Percentiles rank a stretch among this genome's conserved stretches.
Conservation (phyloP, 805 yeast species). For the Starmerella geochares region DNA sequence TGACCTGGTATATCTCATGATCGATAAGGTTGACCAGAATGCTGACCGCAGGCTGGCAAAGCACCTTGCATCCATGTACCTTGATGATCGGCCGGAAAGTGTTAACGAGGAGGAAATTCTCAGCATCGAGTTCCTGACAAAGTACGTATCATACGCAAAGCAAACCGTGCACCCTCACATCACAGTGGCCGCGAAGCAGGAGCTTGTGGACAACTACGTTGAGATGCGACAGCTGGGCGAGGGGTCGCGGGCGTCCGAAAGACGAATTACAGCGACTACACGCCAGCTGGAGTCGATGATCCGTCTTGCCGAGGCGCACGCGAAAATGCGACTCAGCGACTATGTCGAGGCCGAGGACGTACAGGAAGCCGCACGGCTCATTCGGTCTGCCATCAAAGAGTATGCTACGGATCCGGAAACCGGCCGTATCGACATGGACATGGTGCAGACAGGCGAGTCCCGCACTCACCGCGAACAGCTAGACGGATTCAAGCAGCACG, state of each 20-base stretch:
- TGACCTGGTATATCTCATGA: conserved; percentile 81
- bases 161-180: conserved; percentile 71
- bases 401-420: conserved; percentile 97
- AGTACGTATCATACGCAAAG: conserved; percentile 89
- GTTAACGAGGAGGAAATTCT: conserved; percentile 59
- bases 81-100: conserved; percentile 73
- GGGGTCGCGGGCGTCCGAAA: conserved; percentile 73
- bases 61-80: conserved; percentile 83
- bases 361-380: conserved; percentile 83
- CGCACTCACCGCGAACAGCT: conserved; percentile 46
- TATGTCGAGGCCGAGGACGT: conserved; percentile 73
- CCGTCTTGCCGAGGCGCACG: conserved; percentile 90
- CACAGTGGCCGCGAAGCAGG: conserved; percentile 69
- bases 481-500: conserved; percentile 20
- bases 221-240: conserved; percentile 92
- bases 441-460: conserved; percentile 92
- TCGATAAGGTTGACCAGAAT: conserved; percentile 84
- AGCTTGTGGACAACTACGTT: conserved; percentile 77
- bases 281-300: conserved; percentile 95
- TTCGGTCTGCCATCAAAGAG: conserved; percentile 88
- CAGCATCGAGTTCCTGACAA: conserved; percentile 78
- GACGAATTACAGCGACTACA: conserved; percentile 93
- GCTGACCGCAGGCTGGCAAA: conserved; percentile 77
- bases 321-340: conserved; percentile 77
- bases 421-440: conserved; percentile 94